phyloP scores from a whole-genome alignment of 768 basidiomycete species.

The Thelephora aurantiotincta region DNA sequence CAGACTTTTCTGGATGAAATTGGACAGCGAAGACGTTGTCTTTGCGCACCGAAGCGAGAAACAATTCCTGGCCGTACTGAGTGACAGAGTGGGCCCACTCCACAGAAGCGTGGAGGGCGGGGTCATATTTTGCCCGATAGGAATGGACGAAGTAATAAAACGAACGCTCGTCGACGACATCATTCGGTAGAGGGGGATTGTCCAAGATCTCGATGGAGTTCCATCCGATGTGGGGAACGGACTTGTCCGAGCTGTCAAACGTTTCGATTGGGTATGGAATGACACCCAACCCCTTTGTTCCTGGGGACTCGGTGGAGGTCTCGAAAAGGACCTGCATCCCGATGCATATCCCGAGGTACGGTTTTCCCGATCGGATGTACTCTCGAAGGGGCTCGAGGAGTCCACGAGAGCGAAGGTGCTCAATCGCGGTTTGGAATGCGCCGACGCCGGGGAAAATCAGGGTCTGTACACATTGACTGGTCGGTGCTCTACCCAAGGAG shows the following conservation, averaged over 20 bases:
- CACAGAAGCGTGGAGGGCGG: constrained; percentile 38
- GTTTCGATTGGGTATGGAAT: constrained; percentile 70
- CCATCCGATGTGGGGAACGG: constrained; percentile 99
- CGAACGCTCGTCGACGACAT: constrained; percentile 30
- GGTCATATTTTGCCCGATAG: constrained; percentile 69
- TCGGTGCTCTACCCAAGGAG: background rate
- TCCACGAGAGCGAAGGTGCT: constrained; percentile 55
- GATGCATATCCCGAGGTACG: constrained; percentile 97
- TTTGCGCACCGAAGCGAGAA: constrained; percentile 72
- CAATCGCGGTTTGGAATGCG: constrained; percentile 79
- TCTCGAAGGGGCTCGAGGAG: constrained; percentile 66
- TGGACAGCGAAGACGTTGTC: constrained; percentile 86
- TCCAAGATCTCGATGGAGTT: constrained; percentile 57
- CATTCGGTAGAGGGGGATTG: constrained; percentile 10
- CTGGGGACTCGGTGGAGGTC: constrained; percentile 68
- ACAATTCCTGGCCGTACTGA: constrained; percentile 88
- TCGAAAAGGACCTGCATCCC: constrained; percentile 94
- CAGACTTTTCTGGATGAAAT: constrained; percentile 98
- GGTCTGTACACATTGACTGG: constrained; percentile 34
- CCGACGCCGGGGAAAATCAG: constrained; percentile 97
- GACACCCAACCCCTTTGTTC: constrained; percentile 59
- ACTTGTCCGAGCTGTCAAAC: constrained; percentile 61
- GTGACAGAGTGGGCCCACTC: constrained; percentile 78
- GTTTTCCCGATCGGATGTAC: constrained; percentile 78
- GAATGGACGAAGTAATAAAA: constrained; percentile 98